These are phyloP conservation scores for Effrenium voratum DNA, from an alignment of 73 alveolate species.

Conservation along the genomic window DNA sequence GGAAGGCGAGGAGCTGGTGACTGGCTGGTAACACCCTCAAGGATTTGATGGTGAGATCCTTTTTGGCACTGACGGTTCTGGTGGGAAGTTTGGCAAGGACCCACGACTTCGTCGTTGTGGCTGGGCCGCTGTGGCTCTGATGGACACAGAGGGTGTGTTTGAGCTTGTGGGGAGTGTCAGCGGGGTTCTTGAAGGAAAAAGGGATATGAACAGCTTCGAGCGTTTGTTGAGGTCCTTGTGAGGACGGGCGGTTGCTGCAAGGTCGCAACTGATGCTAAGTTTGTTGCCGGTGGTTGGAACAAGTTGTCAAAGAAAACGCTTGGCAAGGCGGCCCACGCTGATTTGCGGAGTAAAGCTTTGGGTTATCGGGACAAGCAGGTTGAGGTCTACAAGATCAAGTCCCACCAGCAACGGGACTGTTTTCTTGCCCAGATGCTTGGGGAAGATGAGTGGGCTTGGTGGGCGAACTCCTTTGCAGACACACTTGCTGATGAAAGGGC, in stretches of 20 bases:
- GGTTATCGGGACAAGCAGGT: not conserved
- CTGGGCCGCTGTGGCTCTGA: not conserved
- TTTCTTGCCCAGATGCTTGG: not conserved
- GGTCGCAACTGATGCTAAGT: not conserved
- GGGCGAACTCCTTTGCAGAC: not conserved
- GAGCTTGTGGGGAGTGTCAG: not conserved
- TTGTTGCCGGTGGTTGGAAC: not conserved
- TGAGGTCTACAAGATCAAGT: not conserved
- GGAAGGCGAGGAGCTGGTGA: not conserved
- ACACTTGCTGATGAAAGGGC: not conserved
- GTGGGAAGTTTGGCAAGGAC: not conserved
- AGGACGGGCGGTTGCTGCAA: not conserved
- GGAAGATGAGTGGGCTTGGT: not conserved
- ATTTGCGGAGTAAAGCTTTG: not conserved
- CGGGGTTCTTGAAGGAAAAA: not conserved
- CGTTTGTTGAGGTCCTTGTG: not conserved
- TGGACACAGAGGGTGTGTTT: not conserved
- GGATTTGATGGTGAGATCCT: not conserved
- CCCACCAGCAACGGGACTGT: not conserved
- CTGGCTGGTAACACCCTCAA: not conserved
- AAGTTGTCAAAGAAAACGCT: not conserved
- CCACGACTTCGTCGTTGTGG: not conserved
- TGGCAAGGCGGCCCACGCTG: conserved; percentile 1
- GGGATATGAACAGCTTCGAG: not conserved
- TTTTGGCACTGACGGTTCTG: not conserved